A percentile compares a stretch with the other conserved stretches of the same genome.
These are phyloP conservation scores for Orbilia oligospora DNA, from an alignment of 2,329 filamentous ascomycete species.

Conservation along the genomic window DNA sequence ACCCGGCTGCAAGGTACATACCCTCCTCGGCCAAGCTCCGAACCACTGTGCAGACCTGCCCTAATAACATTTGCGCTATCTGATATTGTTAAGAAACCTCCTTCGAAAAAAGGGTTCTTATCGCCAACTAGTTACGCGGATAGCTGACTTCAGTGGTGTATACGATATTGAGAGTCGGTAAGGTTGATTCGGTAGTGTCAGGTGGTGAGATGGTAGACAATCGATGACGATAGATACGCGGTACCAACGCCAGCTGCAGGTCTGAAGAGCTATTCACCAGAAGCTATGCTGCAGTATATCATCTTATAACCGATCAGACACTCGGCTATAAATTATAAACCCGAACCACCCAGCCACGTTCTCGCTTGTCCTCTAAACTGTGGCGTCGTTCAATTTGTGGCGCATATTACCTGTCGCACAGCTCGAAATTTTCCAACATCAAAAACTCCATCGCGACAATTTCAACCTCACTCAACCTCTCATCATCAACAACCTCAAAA, in stretches of 20 bases:
- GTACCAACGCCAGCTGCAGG: no score
- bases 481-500: background rate
- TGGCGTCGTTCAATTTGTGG: background rate
- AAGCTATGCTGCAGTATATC: no score
- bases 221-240: background rate
- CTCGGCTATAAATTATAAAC: no score
- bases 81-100: background rate
- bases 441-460: slow-evolving; percentile 28
- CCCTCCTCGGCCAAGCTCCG: slow-evolving; percentile 43
- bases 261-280: no score
- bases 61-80: background rate
- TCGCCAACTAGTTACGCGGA: background rate
- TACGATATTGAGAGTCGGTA: background rate
- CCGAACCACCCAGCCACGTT: background rate
- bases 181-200: background rate
- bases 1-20: slow-evolving; percentile 6
- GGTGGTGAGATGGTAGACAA: no score
- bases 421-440: slow-evolving; percentile 28
- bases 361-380: background rate
- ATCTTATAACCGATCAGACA: no score
- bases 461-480: slow-evolving; percentile 8
- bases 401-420: background rate
- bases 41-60: slow-evolving; percentile 2
- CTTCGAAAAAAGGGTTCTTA: background rate
- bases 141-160: background rate